These are phyloP conservation scores for Epicoccum sorghinum DNA, from an alignment of 2,329 filamentous ascomycete species.

Conservation along the genomic window DNA sequence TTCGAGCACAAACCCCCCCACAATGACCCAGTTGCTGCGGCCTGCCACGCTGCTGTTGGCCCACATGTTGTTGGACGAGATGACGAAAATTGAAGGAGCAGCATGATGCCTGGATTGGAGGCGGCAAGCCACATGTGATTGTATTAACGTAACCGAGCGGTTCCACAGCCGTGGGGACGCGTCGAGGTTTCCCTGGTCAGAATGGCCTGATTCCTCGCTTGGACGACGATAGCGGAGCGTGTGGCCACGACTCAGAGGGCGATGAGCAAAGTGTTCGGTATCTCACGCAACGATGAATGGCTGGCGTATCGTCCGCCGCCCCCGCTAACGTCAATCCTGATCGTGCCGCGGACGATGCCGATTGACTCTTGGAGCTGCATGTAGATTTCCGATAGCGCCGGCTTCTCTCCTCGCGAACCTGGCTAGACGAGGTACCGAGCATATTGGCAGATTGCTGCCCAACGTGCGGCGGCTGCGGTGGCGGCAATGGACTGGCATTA, in stretches of 20 bases:
- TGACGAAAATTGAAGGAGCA: background rate
- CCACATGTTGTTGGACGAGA: background rate
- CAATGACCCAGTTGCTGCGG: background rate
- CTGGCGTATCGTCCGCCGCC: slow-evolving; percentile 10
- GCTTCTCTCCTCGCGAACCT: background rate
- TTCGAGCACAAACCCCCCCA: background rate
- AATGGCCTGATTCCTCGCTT: slow-evolving; percentile 17
- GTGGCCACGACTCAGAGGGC: slow-evolving; percentile 7
- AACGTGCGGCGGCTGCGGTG: slow-evolving; percentile 9
- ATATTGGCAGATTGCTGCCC: slow-evolving; percentile 6
- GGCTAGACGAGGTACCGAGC: slow-evolving; percentile 9
- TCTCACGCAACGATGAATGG: slow-evolving; percentile 14
- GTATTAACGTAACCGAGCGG: slow-evolving; percentile 14
- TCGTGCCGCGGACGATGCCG: slow-evolving; percentile 15
- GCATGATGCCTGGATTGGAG: slow-evolving; percentile 2
- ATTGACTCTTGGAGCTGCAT: background rate
- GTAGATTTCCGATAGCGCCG: slow-evolving; percentile 16
- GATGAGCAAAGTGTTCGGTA: slow-evolving; percentile 4
- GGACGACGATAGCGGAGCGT: slow-evolving; percentile 10
- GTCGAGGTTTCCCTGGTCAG: slow-evolving; percentile 3
- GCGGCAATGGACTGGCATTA: background rate
- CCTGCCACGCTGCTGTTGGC: background rate
- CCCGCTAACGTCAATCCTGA: slow-evolving; percentile 17
- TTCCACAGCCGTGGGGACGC: slow-evolving; percentile 15
- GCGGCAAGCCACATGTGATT: slow-evolving; percentile 14